Conservation (phyloP, 2,329 filamentous ascomycete species). For the Aspergillus tubingensis region DNA sequence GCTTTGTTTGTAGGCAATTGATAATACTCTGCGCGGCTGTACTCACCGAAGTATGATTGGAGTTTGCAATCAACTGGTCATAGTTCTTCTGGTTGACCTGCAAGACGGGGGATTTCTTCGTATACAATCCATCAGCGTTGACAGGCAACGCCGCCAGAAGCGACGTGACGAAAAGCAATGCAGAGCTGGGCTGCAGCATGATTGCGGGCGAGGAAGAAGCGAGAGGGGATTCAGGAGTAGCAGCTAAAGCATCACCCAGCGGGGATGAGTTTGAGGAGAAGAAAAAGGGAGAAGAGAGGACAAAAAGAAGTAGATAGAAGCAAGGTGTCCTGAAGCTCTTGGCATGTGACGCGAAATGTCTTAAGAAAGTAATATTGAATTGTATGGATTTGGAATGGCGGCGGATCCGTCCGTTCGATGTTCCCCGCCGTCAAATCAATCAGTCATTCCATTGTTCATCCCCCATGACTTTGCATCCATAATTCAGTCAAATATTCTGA, state of each 20-base stretch:
- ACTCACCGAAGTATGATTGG: slow-evolving; percentile 86
- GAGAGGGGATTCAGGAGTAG: neutral
- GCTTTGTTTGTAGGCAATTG: slow-evolving; percentile 19
- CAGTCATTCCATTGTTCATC: no score
- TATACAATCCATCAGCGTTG: slow-evolving; percentile 73
- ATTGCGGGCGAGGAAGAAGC: slow-evolving; percentile 11
- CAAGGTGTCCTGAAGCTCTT: slow-evolving; percentile 48
- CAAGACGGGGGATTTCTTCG: slow-evolving; percentile 82
- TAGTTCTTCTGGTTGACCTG: slow-evolving; percentile 80
- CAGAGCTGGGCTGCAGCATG: slow-evolving; percentile 45
- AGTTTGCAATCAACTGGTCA: slow-evolving; percentile 78
- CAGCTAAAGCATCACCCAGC: neutral
- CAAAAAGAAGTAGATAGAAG: slow-evolving; percentile 22
- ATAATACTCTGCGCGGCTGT: neutral
- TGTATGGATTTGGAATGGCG: no score
- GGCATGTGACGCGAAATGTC: slow-evolving; percentile 30
- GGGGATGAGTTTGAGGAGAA: neutral
- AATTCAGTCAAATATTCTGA: no score
- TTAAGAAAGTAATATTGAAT: no score
- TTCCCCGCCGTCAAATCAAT: no score
- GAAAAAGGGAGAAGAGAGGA: slow-evolving; percentile 6
- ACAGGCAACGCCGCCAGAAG: slow-evolving; percentile 67
- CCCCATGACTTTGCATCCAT: no score
- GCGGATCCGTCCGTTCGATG: no score
- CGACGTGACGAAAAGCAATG: slow-evolving; percentile 56